phyloP scores from a whole-genome alignment of 768 basidiomycete genomes.

The Paxillus involutus region DNA sequence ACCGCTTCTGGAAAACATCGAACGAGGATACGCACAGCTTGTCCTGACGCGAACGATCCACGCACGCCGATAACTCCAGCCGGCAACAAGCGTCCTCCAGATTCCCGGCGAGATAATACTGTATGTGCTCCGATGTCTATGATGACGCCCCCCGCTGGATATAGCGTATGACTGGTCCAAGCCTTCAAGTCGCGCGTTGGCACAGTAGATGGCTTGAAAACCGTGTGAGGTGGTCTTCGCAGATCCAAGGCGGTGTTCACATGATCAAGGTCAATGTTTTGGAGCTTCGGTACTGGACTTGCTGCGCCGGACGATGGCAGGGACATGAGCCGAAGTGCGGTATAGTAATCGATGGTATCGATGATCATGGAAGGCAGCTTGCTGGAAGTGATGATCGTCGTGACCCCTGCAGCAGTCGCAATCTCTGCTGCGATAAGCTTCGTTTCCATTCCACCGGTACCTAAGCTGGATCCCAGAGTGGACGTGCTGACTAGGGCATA shows the following conservation, averaged over 20 bases:
- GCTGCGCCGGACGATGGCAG: conserved; percentile 33
- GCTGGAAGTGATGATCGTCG: conserved; percentile 88
- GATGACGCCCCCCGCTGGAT: conserved; percentile 83
- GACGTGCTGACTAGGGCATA: conserved; percentile 74
- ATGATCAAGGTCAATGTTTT: conserved; percentile 23
- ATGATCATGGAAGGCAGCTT: conserved; percentile 74
- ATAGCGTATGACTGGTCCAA: conserved; percentile 96
- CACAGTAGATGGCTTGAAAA: conserved; percentile 73
- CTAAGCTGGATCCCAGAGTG: conserved; percentile 89
- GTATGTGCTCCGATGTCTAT: conserved; percentile 88
- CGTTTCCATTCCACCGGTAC: conserved; percentile 99
- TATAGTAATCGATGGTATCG: conserved; percentile 79
- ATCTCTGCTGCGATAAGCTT: conserved; percentile 98
- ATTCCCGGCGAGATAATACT: conserved; percentile 81
- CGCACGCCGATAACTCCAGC: conserved; percentile 86
- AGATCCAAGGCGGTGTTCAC: conserved; percentile 22
- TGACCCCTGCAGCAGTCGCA: conserved; percentile 91
- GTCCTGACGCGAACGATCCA: conserved; percentile 90
- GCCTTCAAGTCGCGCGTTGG: conserved; percentile 86
- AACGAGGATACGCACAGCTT: conserved; percentile 85
- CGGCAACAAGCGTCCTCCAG: conserved; percentile 88
- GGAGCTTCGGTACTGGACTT: conserved; percentile 26
- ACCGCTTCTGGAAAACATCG: conserved; percentile 34
- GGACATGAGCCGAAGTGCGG: conserved; percentile 37
- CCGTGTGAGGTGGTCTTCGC: conserved; percentile 76